phyloP scores from a whole-genome alignment of 2,329 filamentous ascomycete genomes.

The Penicillium concentricum region DNA sequence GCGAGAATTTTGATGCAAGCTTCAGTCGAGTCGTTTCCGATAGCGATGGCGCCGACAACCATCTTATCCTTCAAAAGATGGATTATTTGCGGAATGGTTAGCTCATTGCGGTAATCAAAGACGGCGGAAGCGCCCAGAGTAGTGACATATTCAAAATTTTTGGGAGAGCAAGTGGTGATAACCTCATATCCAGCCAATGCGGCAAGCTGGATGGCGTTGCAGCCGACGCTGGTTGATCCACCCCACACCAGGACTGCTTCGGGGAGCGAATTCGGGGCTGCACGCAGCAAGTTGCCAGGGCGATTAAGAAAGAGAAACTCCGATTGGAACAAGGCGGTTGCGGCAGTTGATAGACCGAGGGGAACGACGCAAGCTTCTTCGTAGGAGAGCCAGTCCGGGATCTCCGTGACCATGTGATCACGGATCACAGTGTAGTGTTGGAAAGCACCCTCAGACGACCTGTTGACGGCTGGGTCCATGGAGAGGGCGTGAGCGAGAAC shows the following conservation, averaged over 20 bases:
- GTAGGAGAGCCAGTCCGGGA: constrained; percentile 30
- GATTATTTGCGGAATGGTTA: neutral
- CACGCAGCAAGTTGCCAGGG: neutral
- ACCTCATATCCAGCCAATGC: constrained; percentile 12
- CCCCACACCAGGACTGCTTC: constrained; percentile 18
- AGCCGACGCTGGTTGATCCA: constrained; percentile 16
- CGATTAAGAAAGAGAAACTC: constrained; percentile 22
- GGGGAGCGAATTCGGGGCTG: neutral
- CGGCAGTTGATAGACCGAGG: constrained; percentile 32
- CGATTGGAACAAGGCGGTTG: constrained; percentile 29
- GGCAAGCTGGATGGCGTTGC: constrained; percentile 14
- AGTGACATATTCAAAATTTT: neutral
- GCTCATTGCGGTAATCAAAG: constrained; percentile 4
- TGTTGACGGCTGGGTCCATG: constrained; percentile 5
- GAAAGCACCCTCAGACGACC: constrained; percentile 25
- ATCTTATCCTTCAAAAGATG: neutral
- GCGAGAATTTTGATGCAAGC: constrained; percentile 3
- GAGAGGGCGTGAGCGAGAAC: constrained; percentile 29
- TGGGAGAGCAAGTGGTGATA: neutral
- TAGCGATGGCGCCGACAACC: neutral
- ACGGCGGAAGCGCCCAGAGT: neutral
- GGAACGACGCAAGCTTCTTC: constrained; percentile 35
- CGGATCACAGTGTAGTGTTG: constrained; percentile 32
- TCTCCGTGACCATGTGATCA: constrained; percentile 17
- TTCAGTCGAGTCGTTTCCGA: constrained; percentile 6